phyloP scores from a whole-genome alignment of 768 basidiomycete genomes.

The Podaxis carcinomalis region DNA sequence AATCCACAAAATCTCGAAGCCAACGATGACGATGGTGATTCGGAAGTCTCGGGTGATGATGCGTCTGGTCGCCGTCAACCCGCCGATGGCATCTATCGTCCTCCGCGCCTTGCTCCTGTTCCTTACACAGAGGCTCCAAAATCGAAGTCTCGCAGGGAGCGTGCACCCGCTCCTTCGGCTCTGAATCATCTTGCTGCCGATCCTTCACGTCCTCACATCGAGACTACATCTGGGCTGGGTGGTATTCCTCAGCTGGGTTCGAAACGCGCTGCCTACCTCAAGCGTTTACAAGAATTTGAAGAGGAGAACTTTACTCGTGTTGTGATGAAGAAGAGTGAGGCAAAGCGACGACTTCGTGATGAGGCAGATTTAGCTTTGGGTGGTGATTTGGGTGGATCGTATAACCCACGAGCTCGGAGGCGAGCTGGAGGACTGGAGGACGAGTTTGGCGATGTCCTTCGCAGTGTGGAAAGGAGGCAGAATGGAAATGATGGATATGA shows the following conservation, averaged over 20 bases:
- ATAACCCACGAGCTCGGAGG: conserved; percentile 48
- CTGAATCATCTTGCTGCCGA: conserved; percentile 64
- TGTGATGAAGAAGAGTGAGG: conserved; percentile 87
- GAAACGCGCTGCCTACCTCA: conserved; percentile 73
- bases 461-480: conserved; percentile 46
- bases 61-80: conserved; percentile 2
- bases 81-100: conserved; percentile 63
- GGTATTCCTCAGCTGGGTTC: conserved; percentile 52
- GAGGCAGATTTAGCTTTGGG: conserved; percentile 89
- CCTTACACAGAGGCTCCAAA: conserved; percentile 62
- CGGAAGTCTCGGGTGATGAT: conserved; percentile 15
- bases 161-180: conserved; percentile 58
- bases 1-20: conserved; percentile 74
- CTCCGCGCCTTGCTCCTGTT: conserved; percentile 85
- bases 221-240: conserved; percentile 72
- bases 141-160: conserved; percentile 46
- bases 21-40: conserved; percentile 14
- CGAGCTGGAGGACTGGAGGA: conserved; percentile 73
- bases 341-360: conserved; percentile 64
- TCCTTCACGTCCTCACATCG: conserved; percentile 62
- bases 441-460: conserved; percentile 80
- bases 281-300: conserved; percentile 83
- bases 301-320: conserved; percentile 92
- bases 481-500: conserved; percentile 74
- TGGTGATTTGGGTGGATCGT: conserved; percentile 44